Percentiles rank a stretch among this genome's conserved stretches.
Evolutionary conservation across 2,329 filamentous ascomycete species (phyloP).

Genomic region (Beauveria caledonica): DNA sequence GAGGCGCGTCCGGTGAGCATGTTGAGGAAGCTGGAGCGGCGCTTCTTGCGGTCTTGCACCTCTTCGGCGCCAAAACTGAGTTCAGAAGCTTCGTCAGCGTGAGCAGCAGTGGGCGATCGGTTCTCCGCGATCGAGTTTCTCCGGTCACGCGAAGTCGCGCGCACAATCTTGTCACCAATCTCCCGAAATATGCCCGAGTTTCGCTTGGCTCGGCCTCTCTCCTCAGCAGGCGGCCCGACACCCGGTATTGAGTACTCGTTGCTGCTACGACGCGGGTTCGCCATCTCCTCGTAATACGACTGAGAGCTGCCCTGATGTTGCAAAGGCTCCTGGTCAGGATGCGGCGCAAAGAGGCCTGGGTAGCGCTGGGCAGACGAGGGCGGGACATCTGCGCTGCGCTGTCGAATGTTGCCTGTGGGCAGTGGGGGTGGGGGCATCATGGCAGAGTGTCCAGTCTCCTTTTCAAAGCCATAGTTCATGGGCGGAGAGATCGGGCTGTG

Average conservation of each 20-base stretch:
- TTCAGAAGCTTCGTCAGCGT: constrained; percentile 33
- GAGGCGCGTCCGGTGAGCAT: constrained; percentile 20
- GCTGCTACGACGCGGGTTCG: constrained; percentile 31
- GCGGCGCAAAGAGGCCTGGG: constrained; percentile 36
- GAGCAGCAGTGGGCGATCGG: constrained; percentile 13
- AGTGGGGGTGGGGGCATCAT: constrained; percentile 9
- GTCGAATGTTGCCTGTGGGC: constrained; percentile 13
- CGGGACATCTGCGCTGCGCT: constrained; percentile 32
- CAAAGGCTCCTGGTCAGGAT: constrained; percentile 6
- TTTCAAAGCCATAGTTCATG: constrained; percentile 36
- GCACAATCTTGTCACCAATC: constrained; percentile 35
- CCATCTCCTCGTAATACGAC: constrained; percentile 21
- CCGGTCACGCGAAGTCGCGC: constrained; percentile 25
- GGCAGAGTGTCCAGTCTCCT: constrained; percentile 37
- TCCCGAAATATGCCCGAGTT: constrained; percentile 44
- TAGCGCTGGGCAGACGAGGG: constrained; percentile 44
- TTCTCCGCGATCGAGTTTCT: constrained; percentile 20
- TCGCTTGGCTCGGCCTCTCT: constrained; percentile 28
- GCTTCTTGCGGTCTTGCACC: constrained; percentile 27
- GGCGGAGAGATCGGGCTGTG: constrained; percentile 21
- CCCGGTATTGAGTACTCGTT: constrained; percentile 31
- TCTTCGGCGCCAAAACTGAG: constrained; percentile 34
- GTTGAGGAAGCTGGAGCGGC: constrained; percentile 32
- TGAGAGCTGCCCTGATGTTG: not conserved
- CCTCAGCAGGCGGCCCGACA: constrained; percentile 28